These are phyloP conservation scores for Ilex asprella DNA, from an alignment of 257 asterid species.

Conservation along the genomic window DNA sequence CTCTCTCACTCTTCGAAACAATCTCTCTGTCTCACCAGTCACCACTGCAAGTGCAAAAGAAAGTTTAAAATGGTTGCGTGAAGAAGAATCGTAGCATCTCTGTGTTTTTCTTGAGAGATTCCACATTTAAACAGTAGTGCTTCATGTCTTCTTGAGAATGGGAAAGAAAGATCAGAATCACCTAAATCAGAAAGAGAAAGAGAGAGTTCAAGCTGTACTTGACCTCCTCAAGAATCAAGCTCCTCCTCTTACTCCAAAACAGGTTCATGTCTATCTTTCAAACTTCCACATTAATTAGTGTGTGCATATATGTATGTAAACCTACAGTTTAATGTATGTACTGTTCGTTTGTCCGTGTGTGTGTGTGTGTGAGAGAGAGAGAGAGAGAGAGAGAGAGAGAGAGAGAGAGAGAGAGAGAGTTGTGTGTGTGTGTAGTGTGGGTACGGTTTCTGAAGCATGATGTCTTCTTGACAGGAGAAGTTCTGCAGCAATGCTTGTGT, in stretches of 20 bases:
- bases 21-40: constrained; percentile 14
- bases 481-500: constrained; percentile 67
- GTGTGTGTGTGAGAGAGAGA: neutral
- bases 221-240: constrained; percentile 64
- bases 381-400: too few relatives aligned
- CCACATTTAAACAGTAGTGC: constrained; percentile 39
- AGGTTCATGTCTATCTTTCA: constrained; percentile 33
- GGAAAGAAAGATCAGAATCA: constrained; percentile 54
- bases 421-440: too few relatives aligned
- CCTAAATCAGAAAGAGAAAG: constrained; percentile 38
- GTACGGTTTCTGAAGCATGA: neutral
- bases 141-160: constrained; percentile 33
- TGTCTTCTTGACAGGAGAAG: constrained; percentile 53
- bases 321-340: too few relatives aligned
- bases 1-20: constrained; percentile 23
- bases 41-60: neutral
- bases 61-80: constrained; percentile 64
- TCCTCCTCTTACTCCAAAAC: constrained; percentile 75
- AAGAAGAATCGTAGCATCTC: constrained; percentile 55
- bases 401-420: too few relatives aligned
- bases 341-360: too few relatives aligned
- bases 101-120: constrained; percentile 24
- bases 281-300: neutral
- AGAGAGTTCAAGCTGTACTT: constrained; percentile 58
- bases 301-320: neutral